Conservation (phyloP, 2,329 filamentous ascomycete species). For the Colletotrichum sp. region DNA sequence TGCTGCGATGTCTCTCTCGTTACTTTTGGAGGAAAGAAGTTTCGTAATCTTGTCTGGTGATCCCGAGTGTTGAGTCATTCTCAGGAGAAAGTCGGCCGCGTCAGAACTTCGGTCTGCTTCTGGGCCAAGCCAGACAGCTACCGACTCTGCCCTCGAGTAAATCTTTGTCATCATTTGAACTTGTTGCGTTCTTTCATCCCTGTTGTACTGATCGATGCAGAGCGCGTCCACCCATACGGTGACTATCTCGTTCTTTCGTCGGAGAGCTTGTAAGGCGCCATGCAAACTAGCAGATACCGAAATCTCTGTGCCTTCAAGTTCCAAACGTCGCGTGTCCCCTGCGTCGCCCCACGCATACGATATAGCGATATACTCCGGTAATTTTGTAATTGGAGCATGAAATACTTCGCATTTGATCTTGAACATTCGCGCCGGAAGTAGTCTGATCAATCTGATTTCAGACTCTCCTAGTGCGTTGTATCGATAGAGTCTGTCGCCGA, state of each 20-base stretch:
- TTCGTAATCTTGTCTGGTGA: background rate
- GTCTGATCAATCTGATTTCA: constrained; percentile 17
- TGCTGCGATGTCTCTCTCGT: constrained; percentile 20
- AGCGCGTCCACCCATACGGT: constrained; percentile 31
- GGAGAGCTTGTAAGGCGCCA: constrained; percentile 24
- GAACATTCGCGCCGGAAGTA: constrained; percentile 20
- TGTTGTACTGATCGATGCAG: constrained; percentile 18
- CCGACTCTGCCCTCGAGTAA: constrained; percentile 20
- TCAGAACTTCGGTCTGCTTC: constrained; percentile 20
- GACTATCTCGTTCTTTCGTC: constrained; percentile 1
- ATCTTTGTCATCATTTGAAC: constrained; percentile 23
- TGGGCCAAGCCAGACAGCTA: constrained; percentile 26
- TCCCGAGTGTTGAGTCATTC: background rate
- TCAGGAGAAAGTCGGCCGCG: constrained; percentile 17
- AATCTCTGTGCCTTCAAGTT: constrained; percentile 18
- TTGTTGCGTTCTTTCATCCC: background rate
- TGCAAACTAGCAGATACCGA: constrained; percentile 23
- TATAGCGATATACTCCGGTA: constrained; percentile 30
- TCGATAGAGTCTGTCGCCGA: background rate
- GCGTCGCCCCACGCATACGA: constrained; percentile 39
- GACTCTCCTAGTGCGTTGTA: background rate
- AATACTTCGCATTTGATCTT: constrained; percentile 22
- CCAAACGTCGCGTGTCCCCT: constrained; percentile 21
- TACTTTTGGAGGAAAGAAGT: constrained; percentile 17
- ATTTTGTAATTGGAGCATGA: constrained; percentile 13